These are phyloP conservation scores for Botrytis fragariae DNA, from an alignment of 2,329 filamentous ascomycete genomes.

Conservation along the genomic window DNA sequence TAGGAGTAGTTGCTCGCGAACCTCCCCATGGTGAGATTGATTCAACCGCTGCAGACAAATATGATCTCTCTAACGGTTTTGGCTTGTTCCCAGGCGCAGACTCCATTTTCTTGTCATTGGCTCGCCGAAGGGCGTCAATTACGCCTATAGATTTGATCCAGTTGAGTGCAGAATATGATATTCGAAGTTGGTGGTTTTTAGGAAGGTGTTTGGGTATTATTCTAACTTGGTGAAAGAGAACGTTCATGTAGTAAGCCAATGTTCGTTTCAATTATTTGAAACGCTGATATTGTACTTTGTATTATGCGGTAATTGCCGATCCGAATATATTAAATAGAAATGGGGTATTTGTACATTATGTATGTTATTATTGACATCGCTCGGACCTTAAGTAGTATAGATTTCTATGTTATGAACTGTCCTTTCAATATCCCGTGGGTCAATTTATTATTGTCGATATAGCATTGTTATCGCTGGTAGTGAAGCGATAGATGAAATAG, in stretches of 20 bases:
- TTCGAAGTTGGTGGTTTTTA: constrained; percentile 3
- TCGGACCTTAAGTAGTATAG: constrained; percentile 1
- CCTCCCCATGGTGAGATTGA: constrained; percentile 60
- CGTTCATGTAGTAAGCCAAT: constrained; percentile 33
- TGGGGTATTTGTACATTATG: constrained; percentile 6
- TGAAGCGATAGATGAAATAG: not conserved
- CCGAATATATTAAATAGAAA: constrained; percentile 9
- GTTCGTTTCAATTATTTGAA: constrained; percentile 1
- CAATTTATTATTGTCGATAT: not conserved
- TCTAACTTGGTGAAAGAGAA: constrained; percentile 28
- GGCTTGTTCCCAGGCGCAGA: constrained; percentile 38
- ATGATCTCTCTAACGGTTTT: constrained; percentile 51
- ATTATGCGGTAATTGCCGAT: constrained; percentile 19
- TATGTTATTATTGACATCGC: not conserved
- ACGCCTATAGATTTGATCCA: constrained; percentile 18
- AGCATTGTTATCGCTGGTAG: constrained; percentile 2
- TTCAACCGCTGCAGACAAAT: constrained; percentile 58
- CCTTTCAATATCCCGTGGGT: constrained; percentile 10
- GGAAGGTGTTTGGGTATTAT: constrained; percentile 31
- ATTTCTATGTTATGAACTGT: not conserved
- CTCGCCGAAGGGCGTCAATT: constrained; percentile 19
- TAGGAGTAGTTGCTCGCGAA: constrained; percentile 50
- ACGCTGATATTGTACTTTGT: not conserved
- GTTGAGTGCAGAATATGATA: constrained; percentile 9
- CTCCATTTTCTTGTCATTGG: constrained; percentile 24